Evolutionary conservation across 1,139 yeast species (phyloP).

Genomic region (Blastobotrys capitulatus): DNA sequence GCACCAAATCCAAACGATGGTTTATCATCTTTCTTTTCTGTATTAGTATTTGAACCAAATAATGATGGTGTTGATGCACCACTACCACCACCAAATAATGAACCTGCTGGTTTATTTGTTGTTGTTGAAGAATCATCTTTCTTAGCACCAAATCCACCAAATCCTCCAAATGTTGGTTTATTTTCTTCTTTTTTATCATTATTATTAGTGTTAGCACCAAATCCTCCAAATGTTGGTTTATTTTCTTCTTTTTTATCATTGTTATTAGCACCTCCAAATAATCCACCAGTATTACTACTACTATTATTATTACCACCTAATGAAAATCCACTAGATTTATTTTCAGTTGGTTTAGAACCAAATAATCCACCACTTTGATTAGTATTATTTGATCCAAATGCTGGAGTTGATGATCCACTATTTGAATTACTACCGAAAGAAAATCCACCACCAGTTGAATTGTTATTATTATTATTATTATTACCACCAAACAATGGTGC

Average conservation of each 20-base stretch:
- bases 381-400: conserved; percentile 1
- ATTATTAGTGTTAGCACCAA: conserved; percentile 11
- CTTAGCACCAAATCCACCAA: conserved; percentile 9
- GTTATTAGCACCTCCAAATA: conserved; percentile 13
- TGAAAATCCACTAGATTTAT: conserved; percentile 12
- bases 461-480: background rate
- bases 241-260: conserved; percentile 15
- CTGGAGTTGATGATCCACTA: conserved; percentile 12
- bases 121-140: background rate
- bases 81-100: conserved; percentile 11
- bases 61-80: conserved; percentile 8
- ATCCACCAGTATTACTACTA: conserved; percentile 25
- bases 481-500: background rate
- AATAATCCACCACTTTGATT: conserved; percentile 12
- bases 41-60: conserved; percentile 9
- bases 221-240: conserved; percentile 29
- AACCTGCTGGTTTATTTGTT: conserved; percentile 3
- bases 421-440: background rate
- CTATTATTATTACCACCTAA: conserved; percentile 16
- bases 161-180: conserved; percentile 8
- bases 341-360: conserved; percentile 12
- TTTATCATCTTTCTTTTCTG: conserved; percentile 11
- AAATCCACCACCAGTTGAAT: too few species aligned
- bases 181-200: conserved; percentile 11
- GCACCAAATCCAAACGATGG: conserved; percentile 17